Conservation (phyloP, 805 yeast species). For the Yamadazyma paraphyllophila region DNA sequence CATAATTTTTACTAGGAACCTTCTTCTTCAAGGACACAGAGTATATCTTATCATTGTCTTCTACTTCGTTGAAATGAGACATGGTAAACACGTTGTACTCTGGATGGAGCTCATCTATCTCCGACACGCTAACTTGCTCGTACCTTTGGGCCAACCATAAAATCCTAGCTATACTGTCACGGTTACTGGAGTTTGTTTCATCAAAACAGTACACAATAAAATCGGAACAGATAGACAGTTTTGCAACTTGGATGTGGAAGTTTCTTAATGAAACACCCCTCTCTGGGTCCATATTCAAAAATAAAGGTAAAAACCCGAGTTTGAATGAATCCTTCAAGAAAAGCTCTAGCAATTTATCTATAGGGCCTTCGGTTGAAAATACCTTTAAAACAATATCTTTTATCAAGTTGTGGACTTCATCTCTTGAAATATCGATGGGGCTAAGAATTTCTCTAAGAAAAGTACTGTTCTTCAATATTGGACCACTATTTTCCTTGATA, state of each 20-base stretch:
- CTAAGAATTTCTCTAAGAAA: conserved; percentile 53
- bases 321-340: conserved; percentile 43
- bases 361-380: conserved; percentile 22
- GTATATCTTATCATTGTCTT: not conserved
- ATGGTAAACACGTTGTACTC: conserved; percentile 15
- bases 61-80: conserved; percentile 3
- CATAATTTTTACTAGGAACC: conserved; percentile 9
- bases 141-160: conserved; percentile 38
- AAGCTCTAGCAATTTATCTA: conserved; percentile 17
- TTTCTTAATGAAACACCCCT: conserved; percentile 77
- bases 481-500: conserved; percentile 6
- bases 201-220: conserved; percentile 71
- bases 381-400: conserved; percentile 16
- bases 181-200: conserved; percentile 5
- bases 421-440: conserved; percentile 43
- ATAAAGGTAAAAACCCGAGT: conserved; percentile 48
- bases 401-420: conserved; percentile 25
- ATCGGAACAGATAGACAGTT: conserved; percentile 70
- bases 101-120: not conserved
- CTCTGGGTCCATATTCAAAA: conserved; percentile 62
- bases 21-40: conserved; percentile 6
- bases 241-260: conserved; percentile 83
- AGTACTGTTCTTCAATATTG: conserved; percentile 52
- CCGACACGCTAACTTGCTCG: conserved; percentile 13
- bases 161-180: conserved; percentile 28